Percentiles rank a stretch among this genome's conserved stretches.
phyloP scores from a whole-genome alignment of 768 basidiomycete species.

The Calocybe gangraenosa region DNA sequence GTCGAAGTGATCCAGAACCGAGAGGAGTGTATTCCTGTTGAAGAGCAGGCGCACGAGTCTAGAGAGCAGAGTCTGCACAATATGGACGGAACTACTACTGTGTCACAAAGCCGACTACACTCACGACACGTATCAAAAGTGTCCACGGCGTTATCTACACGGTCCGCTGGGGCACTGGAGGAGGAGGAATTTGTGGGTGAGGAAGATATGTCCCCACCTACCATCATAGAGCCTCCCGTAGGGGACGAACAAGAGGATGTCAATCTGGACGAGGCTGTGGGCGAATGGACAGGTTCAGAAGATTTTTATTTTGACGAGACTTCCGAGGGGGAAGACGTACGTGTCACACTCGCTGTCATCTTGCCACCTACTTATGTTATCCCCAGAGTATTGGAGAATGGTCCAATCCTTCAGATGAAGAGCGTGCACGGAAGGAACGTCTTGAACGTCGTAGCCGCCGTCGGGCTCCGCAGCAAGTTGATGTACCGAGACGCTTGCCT shows the following conservation, averaged over 20 bases:
- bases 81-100: slow-evolving; percentile 39
- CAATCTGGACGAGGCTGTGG: slow-evolving; percentile 40
- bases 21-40: slow-evolving; percentile 32
- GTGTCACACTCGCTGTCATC: slow-evolving; percentile 16
- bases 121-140: slow-evolving; percentile 68
- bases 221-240: slow-evolving; percentile 1
- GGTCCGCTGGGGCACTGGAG: slow-evolving; percentile 53
- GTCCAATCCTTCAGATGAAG: slow-evolving; percentile 91
- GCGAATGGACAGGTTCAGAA: slow-evolving; percentile 84
- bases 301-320: slow-evolving; percentile 51
- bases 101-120: slow-evolving; percentile 48
- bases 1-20: slow-evolving; percentile 10
- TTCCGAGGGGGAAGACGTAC: slow-evolving; percentile 66
- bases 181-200: slow-evolving; percentile 28
- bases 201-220: slow-evolving; percentile 12
- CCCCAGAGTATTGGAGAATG: slow-evolving; percentile 79
- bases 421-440: slow-evolving; percentile 68
- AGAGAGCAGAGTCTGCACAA: slow-evolving; percentile 23
- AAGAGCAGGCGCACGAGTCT: slow-evolving; percentile 26
- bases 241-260: slow-evolving; percentile 19
- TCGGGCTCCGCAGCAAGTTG: slow-evolving; percentile 40
- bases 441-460: slow-evolving; percentile 60
- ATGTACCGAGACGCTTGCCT: slow-evolving; percentile 69
- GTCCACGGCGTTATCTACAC: slow-evolving; percentile 64
- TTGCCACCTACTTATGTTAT: slow-evolving; percentile 11